Base-by-base conservation (phyloP, 306 rosid genomes). In the Cucurbita pepo region DNA sequence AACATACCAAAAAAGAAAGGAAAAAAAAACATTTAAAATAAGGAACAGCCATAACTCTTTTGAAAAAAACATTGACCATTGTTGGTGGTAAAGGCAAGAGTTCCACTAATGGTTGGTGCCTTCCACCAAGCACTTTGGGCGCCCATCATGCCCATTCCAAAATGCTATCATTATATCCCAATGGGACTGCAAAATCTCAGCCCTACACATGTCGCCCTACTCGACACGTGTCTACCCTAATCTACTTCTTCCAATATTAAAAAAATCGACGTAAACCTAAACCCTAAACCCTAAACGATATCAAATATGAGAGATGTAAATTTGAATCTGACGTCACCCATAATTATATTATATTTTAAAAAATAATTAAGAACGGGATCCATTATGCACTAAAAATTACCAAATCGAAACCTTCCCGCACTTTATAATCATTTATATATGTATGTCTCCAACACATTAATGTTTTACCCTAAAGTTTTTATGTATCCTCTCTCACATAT, bases 31-130 rank as follows among this genome's bases (percentile, higher is more conserved):
- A 63, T 63, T 63, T 18, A 62, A 62, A 40, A 57, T 57, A 36
- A 10, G 5, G 13, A 37, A n/a, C 37, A 60, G 25, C 41, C 7
- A 34, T 69, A 3, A 15, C 15, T 52, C 56, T 52, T 52, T 52
- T 19, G 13, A 50, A 50, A 50, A 50, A 69, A 83, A 83, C 80
- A 86, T 85, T 78, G 86, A 78, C 80, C 82, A 74, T 75, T 79
- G 83, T 67, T 83, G 83, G 88, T 87, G 91, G 82, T 82, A 76
- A 64, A 69, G 90, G 88, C 84, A 83, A 81, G 87, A 75, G 83
- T 80, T 80, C 95, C 97, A 92, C 96, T 88, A 79, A 38, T 11
- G 34, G 11, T 19, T 64, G 71, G 71, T 64, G 53, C 53, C 71
- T 41, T 18, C 71, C 70, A 63, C 70, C 71, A 64, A 64, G 16